A percentile compares a stretch with the other conserved stretches of the same genome.
Evolutionary conservation across 177 flowering plant genomes (phyloP).

Genomic region (Tripterygium wilfordii): DNA sequence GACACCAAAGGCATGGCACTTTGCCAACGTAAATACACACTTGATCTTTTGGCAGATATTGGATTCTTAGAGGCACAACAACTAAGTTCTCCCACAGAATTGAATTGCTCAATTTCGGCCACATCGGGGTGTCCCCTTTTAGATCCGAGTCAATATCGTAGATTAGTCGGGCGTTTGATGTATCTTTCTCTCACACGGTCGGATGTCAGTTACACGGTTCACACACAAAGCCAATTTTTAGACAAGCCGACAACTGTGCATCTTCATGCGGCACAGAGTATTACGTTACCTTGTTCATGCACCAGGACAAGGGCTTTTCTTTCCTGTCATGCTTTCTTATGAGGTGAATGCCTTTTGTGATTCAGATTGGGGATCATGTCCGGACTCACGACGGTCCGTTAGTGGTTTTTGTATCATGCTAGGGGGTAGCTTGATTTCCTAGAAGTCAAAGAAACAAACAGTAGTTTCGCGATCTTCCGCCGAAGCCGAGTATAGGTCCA

Average conservation of each 20-base stretch:
- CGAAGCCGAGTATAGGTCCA: slow-evolving; percentile 5
- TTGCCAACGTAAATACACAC: neutral
- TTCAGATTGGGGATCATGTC: slow-evolving; percentile 1
- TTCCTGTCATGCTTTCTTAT: neutral
- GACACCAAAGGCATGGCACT: neutral
- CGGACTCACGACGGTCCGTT: neutral
- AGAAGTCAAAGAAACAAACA: neutral
- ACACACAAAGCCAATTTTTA: neutral
- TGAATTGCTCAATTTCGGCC: neutral
- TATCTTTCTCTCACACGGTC: slow-evolving; percentile 1
- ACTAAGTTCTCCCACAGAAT: neutral
- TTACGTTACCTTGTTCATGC: neutral
- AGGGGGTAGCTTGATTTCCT: neutral
- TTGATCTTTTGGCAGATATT: neutral
- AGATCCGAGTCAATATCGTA: neutral
- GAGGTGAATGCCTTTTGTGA: neutral
- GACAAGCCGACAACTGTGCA: neutral
- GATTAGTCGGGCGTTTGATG: neutral
- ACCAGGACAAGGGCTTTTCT: neutral
- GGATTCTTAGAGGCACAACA: neutral
- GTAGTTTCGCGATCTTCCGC: slow-evolving; percentile 1
- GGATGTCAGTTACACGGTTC: neutral
- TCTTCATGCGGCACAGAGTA: neutral
- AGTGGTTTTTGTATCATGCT: slow-evolving; percentile 1
- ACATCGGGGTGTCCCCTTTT: neutral